Evolutionary conservation across 2,329 filamentous ascomycete species (phyloP), one percentile per base, ranked within the genome.

Genomic region (Fusarium temperatum): DNA sequence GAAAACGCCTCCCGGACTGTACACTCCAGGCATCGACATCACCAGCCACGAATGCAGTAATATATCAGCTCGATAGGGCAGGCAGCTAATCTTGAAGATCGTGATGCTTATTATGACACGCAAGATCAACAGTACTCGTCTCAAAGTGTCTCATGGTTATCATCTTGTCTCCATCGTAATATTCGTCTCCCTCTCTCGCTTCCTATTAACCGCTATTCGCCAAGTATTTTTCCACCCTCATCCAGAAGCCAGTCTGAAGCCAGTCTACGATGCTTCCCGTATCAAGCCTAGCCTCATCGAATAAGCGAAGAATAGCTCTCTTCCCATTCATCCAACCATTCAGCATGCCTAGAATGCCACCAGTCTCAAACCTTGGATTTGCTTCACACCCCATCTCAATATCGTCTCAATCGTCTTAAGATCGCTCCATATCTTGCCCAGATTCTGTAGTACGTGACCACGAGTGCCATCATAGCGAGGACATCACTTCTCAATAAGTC

Each of bases 11-110:
- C 44, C 70, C 59, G 35, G 48, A 66, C 61, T 39, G n/a, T 30
- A 61, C 45, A n/a, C 48, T 65, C 67, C 61, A 66, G 59, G 18
- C 56, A 22, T 51, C 65, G 59, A 44, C 70, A 74, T 68, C 63
- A 63, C 45, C 22, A 68, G 32, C 54, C 71, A 53, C 60, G 45
- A 39, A 55, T 38, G 38, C 30, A 26, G 38, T 20, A n/a, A 48
- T 57, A 9, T n/a, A 47, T 41, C 20, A 18, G 41, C 24, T 17
- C 20, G n/a, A 20, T 28, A 38, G 24, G 24, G 18, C 41, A 48
- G 57, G 39, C 32, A 22, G n/a, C 50, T 36, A 38, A 44, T 20
- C 38, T 47, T 28, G 22, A 36, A 28, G 38, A 67, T 68, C 45
- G 39, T 35, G 47, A 68, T 68, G 35, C 39, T 5, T 30, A 30